Conservation (phyloP, 345 rosid species). For the Hirschfeldia incana region DNA sequence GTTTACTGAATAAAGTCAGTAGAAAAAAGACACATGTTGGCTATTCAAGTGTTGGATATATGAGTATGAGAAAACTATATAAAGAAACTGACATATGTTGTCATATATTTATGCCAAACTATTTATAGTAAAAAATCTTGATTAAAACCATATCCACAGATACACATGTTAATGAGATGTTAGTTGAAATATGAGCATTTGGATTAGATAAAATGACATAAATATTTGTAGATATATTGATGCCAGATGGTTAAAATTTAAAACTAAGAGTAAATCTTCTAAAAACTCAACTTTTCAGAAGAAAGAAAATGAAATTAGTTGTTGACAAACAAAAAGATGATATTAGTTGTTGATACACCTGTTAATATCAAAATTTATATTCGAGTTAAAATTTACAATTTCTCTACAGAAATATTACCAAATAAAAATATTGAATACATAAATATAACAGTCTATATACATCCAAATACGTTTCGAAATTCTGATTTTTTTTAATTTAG, state of each 20-base stretch:
- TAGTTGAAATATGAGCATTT: not conserved
- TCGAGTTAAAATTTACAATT: not conserved
- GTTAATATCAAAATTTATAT: not conserved
- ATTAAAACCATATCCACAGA: not conserved
- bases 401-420: not conserved
- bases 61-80: not conserved
- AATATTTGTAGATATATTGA: not conserved
- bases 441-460: not conserved
- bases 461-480: not conserved
- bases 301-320: not conserved
- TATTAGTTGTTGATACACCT: not conserved
- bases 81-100: not conserved
- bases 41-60: not conserved
- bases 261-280: not conserved
- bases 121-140: not conserved
- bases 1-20: not conserved
- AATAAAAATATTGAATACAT: not conserved
- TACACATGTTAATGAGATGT: not conserved
- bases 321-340: not conserved
- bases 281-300: not conserved
- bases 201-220: not conserved
- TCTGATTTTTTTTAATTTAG: not conserved
- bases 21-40: not conserved
- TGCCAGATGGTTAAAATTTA: constrained; percentile 3
- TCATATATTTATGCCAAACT: not conserved